These are phyloP conservation scores for Phaeosphaeriaceae sp. DNA, from an alignment of 2,329 filamentous ascomycete genomes.

Conservation along the genomic window DNA sequence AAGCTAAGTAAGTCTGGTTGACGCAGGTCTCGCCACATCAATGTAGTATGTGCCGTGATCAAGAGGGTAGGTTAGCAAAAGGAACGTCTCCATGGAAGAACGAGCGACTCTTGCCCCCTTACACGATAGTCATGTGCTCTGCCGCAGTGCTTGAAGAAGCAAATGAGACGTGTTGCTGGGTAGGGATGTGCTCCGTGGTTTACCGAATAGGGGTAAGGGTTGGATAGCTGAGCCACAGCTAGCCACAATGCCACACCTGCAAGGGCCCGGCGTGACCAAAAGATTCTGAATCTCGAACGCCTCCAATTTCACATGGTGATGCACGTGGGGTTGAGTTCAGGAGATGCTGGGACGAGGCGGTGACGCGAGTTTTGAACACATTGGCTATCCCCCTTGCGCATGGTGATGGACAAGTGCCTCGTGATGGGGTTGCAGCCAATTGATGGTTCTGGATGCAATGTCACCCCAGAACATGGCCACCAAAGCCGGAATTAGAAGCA, in stretches of 20 bases:
- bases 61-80: constrained; percentile 8
- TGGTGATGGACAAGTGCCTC: constrained; percentile 18
- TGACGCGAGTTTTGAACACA: constrained; percentile 25
- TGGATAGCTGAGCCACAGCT: constrained; percentile 22
- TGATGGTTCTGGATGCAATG: constrained; percentile 21
- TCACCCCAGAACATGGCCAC: constrained; percentile 22
- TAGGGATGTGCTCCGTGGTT: not conserved
- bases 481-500: constrained; percentile 32
- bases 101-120: constrained; percentile 1
- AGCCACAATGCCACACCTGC: constrained; percentile 24
- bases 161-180: constrained; percentile 8
- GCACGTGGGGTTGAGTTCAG: constrained; percentile 36
- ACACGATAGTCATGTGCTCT: constrained; percentile 17
- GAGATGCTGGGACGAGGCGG: constrained; percentile 20
- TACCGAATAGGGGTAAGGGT: too few relatives aligned
- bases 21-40: constrained; percentile 27
- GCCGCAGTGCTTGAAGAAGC: constrained; percentile 5
- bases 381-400: constrained; percentile 18
- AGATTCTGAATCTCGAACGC: constrained; percentile 33
- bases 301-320: constrained; percentile 30
- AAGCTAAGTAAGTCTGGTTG: constrained; percentile 24
- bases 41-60: constrained; percentile 34
- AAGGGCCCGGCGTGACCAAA: constrained; percentile 31
- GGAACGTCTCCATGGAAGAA: too few relatives aligned
- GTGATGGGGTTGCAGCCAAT: constrained; percentile 34